Conservation (phyloP, 768 basidiomycete species). For the Trametes gibbosa region DNA sequence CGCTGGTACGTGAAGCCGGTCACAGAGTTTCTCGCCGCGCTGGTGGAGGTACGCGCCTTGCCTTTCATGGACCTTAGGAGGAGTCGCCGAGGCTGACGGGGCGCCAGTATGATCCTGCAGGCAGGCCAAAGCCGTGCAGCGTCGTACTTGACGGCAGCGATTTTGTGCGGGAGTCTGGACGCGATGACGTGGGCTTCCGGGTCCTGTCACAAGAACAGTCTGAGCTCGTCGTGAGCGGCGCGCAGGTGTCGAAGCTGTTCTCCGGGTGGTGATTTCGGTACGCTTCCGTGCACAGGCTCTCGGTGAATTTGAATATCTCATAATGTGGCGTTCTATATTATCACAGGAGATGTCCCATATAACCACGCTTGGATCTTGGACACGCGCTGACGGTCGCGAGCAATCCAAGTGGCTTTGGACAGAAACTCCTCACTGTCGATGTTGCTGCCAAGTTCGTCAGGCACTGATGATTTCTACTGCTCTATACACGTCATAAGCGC, state of each 20-base stretch:
- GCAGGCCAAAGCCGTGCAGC: conserved; percentile 3
- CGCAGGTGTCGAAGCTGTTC: conserved; percentile 21
- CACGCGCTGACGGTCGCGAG: background rate
- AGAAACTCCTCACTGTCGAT: background rate
- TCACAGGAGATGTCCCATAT: background rate
- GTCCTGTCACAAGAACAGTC: conserved; percentile 9
- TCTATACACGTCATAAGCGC: too few species aligned
- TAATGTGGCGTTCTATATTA: background rate
- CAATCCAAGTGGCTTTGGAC: background rate
- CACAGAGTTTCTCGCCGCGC: conserved; percentile 20
- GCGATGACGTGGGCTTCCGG: conserved; percentile 21
- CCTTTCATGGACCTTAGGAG: background rate
- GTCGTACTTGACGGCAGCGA: background rate
- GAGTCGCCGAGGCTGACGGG: background rate
- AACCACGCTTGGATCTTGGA: background rate
- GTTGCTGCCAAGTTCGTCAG: too few species aligned
- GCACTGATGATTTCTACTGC: too few species aligned
- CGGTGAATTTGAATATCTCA: background rate
- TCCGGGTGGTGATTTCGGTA: conserved; percentile 17
- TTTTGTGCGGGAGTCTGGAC: conserved; percentile 13
- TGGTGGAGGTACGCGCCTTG: conserved; percentile 18
- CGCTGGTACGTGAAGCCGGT: conserved; percentile 27
- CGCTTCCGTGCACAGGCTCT: background rate
- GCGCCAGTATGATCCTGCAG: conserved; percentile 7
- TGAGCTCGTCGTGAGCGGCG: conserved; percentile 17